phyloP scores from a whole-genome alignment of 148 eudicot species.

The Silene latifolia region DNA sequence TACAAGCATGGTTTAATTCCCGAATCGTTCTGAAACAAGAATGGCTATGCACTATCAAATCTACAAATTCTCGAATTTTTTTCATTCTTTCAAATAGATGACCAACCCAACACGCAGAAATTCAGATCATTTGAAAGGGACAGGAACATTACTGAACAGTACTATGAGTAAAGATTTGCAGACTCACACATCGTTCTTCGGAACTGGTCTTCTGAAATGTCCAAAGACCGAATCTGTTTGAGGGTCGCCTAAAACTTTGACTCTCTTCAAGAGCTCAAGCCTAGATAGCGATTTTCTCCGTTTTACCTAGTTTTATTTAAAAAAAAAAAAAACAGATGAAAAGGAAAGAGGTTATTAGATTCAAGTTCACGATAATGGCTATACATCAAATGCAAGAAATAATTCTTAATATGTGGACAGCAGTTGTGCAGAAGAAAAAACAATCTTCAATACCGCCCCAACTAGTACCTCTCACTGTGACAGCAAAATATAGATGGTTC shows the following conservation, averaged over 20 bases:
- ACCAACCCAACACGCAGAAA: no score
- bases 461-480: not conserved
- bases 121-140: not conserved
- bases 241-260: conserved; percentile 48
- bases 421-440: no score
- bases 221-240: conserved; percentile 55
- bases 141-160: not conserved
- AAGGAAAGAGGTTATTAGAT: not conserved
- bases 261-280: conserved; percentile 59
- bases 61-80: not conserved
- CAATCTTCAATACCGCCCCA: not conserved
- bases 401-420: not conserved
- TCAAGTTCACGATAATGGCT: not conserved
- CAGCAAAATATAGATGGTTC: not conserved
- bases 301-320: conserved; percentile 40
- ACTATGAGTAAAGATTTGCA: conserved; percentile 7
- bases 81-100: no score
- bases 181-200: conserved; percentile 60
- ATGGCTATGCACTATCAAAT: not conserved
- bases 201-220: conserved; percentile 51
- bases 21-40: not conserved
- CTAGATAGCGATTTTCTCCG: conserved; percentile 45
- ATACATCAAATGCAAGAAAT: not conserved
- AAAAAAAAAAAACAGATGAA: not conserved
- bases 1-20: not conserved